Conservation (phyloP, 1,284 basidiomycete genomes). For the Stereum hirsutum region DNA sequence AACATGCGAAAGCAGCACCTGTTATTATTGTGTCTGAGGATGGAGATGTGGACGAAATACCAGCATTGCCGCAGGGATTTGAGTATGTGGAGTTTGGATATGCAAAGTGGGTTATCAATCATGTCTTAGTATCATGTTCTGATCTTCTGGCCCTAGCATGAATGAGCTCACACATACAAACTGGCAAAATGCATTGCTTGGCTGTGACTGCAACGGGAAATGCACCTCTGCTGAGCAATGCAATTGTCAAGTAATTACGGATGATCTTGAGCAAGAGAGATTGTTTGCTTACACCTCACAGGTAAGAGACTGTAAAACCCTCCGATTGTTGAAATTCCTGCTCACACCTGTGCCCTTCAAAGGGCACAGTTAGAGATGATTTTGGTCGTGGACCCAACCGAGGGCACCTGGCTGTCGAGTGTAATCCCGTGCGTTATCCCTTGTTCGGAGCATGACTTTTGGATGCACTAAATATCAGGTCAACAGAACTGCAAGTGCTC, state of each 20-base stretch:
- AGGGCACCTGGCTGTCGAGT: constrained; percentile 56
- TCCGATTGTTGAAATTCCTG: too few species aligned
- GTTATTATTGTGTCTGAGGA: constrained; percentile 39
- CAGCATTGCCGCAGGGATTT: constrained; percentile 20
- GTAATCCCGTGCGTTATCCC: constrained; percentile 36
- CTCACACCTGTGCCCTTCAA: neutral
- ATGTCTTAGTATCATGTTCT: neutral
- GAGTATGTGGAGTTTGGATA: constrained; percentile 1
- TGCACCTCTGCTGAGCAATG: neutral
- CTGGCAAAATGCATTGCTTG: neutral
- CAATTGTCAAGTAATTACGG: constrained; percentile 1
- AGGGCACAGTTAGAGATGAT: constrained; percentile 43
- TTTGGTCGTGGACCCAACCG: constrained; percentile 32
- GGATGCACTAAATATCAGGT: neutral
- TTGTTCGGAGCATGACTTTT: neutral
- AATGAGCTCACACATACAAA: neutral
- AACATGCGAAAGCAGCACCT: constrained; percentile 26
- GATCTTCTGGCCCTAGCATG: neutral
- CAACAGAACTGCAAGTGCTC: constrained; percentile 18
- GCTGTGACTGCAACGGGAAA: constrained; percentile 1
- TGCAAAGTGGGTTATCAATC: neutral
- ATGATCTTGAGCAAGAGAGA: neutral
- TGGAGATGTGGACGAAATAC: constrained; percentile 37
- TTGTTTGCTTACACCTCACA: constrained; percentile 1
- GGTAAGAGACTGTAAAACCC: too few species aligned